phyloP scores from a whole-genome alignment of 257 asterid genomes.

The Petunia axillaris region DNA sequence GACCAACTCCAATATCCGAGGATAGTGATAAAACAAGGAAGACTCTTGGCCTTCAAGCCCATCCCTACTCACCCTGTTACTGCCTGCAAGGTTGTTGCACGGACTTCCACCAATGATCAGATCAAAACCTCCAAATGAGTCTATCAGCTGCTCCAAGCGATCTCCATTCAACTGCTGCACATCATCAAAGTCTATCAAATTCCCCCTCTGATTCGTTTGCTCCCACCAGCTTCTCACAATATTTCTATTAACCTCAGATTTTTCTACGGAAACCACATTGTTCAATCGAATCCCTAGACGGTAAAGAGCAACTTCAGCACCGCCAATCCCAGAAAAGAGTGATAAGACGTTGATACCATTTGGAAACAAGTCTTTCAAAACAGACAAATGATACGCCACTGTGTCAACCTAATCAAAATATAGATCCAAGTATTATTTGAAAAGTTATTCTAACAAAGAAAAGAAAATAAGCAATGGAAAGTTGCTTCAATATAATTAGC shows the following conservation, averaged over 20 bases:
- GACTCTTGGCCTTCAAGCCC: conserved; percentile 76
- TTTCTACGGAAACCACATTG: conserved; percentile 65
- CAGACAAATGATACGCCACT: conserved; percentile 70
- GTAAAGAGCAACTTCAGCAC: conserved; percentile 76
- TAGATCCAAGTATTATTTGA: neutral
- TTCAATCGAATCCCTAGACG: conserved; percentile 58
- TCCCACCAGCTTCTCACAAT: conserved; percentile 75
- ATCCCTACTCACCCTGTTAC: conserved; percentile 78
- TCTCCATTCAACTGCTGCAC: conserved; percentile 39
- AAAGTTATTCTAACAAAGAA: neutral
- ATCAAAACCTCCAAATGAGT: conserved; percentile 49
- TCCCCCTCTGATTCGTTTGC: conserved; percentile 59
- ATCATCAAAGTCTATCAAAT: conserved; percentile 47
- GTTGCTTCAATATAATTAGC: neutral
- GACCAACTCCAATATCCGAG: conserved; percentile 46
- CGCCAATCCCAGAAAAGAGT: conserved; percentile 77
- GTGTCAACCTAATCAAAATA: conserved; percentile 57
- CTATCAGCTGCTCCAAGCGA: conserved; percentile 34
- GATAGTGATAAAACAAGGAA: conserved; percentile 50
- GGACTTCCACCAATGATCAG: conserved; percentile 89
- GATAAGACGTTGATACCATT: conserved; percentile 59
- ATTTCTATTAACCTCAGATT: conserved; percentile 50
- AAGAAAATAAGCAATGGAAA: neutral
- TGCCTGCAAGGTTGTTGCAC: conserved; percentile 76
- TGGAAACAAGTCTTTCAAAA: conserved; percentile 56